phyloP scores from a whole-genome alignment of 441 rosid genomes.

The Brassica hybrid region DNA sequence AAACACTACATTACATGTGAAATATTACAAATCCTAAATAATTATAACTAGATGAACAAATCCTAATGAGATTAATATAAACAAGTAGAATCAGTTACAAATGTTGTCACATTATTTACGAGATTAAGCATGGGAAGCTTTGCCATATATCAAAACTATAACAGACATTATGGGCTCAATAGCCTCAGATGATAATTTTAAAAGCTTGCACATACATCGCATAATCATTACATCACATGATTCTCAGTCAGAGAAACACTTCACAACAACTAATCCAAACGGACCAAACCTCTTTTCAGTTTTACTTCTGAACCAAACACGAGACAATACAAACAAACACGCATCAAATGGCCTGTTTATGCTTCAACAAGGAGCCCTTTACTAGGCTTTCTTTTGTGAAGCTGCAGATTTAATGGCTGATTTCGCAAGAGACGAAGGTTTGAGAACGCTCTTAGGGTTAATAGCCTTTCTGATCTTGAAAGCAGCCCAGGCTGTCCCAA shows the following conservation, averaged over 20 bases:
- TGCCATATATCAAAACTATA: not conserved
- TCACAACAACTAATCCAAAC: slow-evolving; percentile 26
- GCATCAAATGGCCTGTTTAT: not conserved
- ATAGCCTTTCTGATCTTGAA: slow-evolving; percentile 84
- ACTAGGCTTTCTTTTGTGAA: slow-evolving; percentile 63
- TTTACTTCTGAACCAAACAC: slow-evolving; percentile 1
- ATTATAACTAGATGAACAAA: not conserved
- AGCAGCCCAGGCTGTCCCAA: slow-evolving; percentile 90
- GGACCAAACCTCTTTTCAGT: not conserved
- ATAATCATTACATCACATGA: slow-evolving; percentile 17
- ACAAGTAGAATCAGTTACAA: not conserved
- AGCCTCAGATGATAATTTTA: not conserved
- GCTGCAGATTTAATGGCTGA: slow-evolving; percentile 55
- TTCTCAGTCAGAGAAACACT: slow-evolving; percentile 23
- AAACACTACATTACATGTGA: not conserved
- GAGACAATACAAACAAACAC: slow-evolving; percentile 13
- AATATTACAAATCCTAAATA: not conserved
- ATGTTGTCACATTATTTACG: not conserved
- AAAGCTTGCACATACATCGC: not conserved
- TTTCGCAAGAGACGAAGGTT: slow-evolving; percentile 69
- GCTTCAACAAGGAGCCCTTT: slow-evolving; percentile 12
- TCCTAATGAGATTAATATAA: not conserved
- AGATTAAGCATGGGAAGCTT: slow-evolving; percentile 3
- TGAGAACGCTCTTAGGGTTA: slow-evolving; percentile 80
- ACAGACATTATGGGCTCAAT: not conserved